phyloP scores from a whole-genome alignment of 2,329 filamentous ascomycete genomes.

The Karstenula rhodostoma region DNA sequence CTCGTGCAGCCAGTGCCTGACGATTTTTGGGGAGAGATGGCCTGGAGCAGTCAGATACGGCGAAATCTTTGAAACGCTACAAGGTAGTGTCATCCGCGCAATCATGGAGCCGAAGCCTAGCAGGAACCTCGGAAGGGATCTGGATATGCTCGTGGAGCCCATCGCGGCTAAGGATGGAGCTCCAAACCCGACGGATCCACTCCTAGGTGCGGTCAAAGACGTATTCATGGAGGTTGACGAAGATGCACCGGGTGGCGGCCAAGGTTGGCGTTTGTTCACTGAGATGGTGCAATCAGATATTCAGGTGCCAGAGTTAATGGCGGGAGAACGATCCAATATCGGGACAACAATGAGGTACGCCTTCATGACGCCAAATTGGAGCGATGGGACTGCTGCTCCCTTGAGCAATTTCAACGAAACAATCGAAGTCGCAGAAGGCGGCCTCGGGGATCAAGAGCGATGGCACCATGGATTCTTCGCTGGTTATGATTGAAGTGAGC shows the following conservation, averaged over 20 bases:
- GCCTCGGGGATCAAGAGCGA: conserved; percentile 18
- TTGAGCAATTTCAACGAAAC: conserved; percentile 13
- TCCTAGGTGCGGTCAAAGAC: conserved; percentile 37
- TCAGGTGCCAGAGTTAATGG: conserved; percentile 17
- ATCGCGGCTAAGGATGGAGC: not conserved
- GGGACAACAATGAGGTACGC: conserved; percentile 12
- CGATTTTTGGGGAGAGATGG: conserved; percentile 40
- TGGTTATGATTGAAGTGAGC: conserved; percentile 22
- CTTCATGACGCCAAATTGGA: conserved; percentile 11
- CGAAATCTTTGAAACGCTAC: conserved; percentile 38
- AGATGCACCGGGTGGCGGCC: conserved; percentile 36
- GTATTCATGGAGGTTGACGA: conserved; percentile 41
- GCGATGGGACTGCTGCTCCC: conserved; percentile 7
- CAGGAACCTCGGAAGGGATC: conserved; percentile 16
- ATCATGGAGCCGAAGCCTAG: conserved; percentile 23
- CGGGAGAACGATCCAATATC: conserved; percentile 19
- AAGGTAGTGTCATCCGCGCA: conserved; percentile 27
- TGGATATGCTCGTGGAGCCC: conserved; percentile 16
- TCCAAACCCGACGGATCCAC: conserved; percentile 14
- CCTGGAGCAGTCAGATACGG: conserved; percentile 38
- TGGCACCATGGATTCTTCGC: conserved; percentile 30
- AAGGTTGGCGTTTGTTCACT: conserved; percentile 39
- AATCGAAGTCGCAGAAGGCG: conserved; percentile 12
- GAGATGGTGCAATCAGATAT: conserved; percentile 34
- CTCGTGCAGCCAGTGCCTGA: conserved; percentile 35